Conservation (phyloP, 78 protist species). For the Mastigamoeba balamuthi region DNA sequence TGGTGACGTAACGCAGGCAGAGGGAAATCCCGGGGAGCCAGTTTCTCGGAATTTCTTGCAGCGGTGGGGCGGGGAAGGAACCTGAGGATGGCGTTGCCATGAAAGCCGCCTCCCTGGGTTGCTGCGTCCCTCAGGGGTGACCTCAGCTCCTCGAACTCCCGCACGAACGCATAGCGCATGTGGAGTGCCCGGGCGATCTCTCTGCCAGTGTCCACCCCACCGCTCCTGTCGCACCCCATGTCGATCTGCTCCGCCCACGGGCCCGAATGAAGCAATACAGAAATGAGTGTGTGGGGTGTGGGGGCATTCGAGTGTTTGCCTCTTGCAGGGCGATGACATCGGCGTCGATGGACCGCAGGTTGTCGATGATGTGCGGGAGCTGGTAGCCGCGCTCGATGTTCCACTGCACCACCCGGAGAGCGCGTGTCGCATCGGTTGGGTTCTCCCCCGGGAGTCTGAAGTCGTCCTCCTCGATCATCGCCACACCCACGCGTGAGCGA, state of each 20-base stretch:
- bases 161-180: background rate
- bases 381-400: background rate
- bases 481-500: too few relatives aligned
- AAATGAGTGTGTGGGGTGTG: too few relatives aligned
- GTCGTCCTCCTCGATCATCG: too few relatives aligned
- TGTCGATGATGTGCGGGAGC: background rate
- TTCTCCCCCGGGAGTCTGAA: too few relatives aligned
- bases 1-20: too few relatives aligned
- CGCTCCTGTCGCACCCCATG: background rate
- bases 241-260: too few relatives aligned
- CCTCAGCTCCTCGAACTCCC: background rate
- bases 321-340: background rate
- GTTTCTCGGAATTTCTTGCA: too few relatives aligned
- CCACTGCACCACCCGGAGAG: background rate
- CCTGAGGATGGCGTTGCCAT: conserved; percentile 1
- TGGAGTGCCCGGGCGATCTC: background rate
- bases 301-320: too few relatives aligned
- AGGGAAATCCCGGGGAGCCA: too few relatives aligned
- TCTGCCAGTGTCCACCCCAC: background rate
- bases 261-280: too few relatives aligned
- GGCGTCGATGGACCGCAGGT: background rate
- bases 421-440: too few relatives aligned
- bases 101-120: background rate
- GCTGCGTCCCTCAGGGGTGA: background rate
- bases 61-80: background rate